These are phyloP conservation scores for Amphibolis antarctica DNA, from an alignment of 106 monocot species.

Conservation along the genomic window DNA sequence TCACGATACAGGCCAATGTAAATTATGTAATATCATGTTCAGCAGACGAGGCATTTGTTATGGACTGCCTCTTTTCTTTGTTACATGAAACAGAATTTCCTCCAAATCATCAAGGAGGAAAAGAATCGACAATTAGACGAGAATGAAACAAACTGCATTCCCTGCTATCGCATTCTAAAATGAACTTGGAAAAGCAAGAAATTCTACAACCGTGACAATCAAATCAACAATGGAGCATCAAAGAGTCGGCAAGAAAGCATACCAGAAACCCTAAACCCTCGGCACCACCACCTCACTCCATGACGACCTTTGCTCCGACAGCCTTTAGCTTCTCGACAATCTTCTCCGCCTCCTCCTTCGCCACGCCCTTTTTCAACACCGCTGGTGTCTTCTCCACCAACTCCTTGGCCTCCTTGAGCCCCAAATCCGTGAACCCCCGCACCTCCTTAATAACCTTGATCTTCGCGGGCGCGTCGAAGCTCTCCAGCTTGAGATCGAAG, in stretches of 20 bases:
- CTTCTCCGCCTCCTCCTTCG: conserved; percentile 76
- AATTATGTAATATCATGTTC: too few relatives aligned
- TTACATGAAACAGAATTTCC: too few relatives aligned
- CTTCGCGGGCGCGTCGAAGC: conserved; percentile 70
- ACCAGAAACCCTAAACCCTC: background rate
- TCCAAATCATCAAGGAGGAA: too few relatives aligned
- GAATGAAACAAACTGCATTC: too few relatives aligned
- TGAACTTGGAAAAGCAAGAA: too few relatives aligned
- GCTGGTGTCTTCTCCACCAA: conserved; percentile 83
- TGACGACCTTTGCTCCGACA: conserved; percentile 49
- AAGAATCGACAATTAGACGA: too few relatives aligned
- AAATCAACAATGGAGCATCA: too few relatives aligned
- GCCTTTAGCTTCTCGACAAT: conserved; percentile 64
- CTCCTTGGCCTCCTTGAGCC: conserved; percentile 93
- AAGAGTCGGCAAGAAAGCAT: background rate
- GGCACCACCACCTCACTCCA: conserved; percentile 8
- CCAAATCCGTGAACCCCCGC: conserved; percentile 66
- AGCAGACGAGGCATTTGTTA: too few relatives aligned
- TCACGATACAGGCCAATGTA: too few relatives aligned
- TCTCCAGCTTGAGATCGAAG: conserved; percentile 79
- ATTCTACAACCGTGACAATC: too few relatives aligned
- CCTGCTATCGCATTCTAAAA: too few relatives aligned
- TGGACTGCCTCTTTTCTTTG: too few relatives aligned
- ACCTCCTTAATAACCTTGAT: conserved; percentile 96
- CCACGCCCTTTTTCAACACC: conserved; percentile 50